Base-by-base conservation (phyloP, 2,329 filamentous ascomycete genomes). In the Albifimbria verrucaria region DNA sequence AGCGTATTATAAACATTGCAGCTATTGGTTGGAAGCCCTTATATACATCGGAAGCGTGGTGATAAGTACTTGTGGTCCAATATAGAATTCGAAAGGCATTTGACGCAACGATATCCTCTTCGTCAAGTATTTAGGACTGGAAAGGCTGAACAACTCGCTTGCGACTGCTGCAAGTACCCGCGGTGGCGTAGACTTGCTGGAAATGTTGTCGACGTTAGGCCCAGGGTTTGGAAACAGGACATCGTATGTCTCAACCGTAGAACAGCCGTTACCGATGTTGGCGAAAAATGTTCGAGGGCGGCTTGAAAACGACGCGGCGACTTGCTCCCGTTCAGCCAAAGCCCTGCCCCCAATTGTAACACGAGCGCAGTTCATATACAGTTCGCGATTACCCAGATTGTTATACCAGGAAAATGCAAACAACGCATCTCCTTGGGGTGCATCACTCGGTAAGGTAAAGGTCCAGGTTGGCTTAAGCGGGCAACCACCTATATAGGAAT, bases 361-460 rank as follows among this genome's bases (percentile, higher is more conserved):
- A 7, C 78, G 76, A 0, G 83, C 84, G 59, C 85, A 88, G 66
- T 87, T 85, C 81, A 86, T 86, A 72, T 88, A 89, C 78, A 87
- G 85, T 63, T 88, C 85, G 18, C 84, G 75, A 62, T 86, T 86
- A 1, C 85, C 84, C 23, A 83, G 59, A 55, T 77, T 76, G 67
- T 86, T 86, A 67, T 85, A 83, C 81, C 80, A 83, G 3, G 79
- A 81, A 85, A 85, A 88, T 2, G 78, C 78, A 12, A 88, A 71
- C 1, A 87, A 64, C 7, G 79, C 81, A 36, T 26, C 36, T 54
- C 60, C 56, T 0, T 59, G n/a, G 1, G 79, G 78, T 0, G 77
- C 77, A 52, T 78, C 76, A 2, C 60, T 63, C 0, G 83, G 84
- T 5, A 87, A 69, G 1, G 72, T 77, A 18, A 44, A 44, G 18